These are phyloP conservation scores for Diospyros kaki DNA, from an alignment of 148 eudicot genomes.

Conservation along the genomic window DNA sequence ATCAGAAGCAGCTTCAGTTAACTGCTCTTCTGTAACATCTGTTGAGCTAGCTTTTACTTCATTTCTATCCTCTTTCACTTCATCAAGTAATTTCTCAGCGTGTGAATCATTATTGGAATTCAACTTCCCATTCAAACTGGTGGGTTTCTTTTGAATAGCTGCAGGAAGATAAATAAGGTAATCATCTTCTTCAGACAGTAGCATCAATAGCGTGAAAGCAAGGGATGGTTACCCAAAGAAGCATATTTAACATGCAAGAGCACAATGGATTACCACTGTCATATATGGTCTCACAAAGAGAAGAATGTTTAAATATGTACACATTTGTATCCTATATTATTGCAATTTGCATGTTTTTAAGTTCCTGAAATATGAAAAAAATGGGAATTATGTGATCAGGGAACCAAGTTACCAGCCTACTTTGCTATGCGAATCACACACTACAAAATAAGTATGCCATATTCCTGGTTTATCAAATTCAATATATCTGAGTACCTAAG, in stretches of 20 bases:
- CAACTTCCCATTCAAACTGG: slow-evolving; percentile 16
- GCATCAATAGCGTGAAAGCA: background rate
- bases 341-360: background rate
- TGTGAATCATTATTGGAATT: slow-evolving; percentile 15
- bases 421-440: background rate
- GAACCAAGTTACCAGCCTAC: background rate
- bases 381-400: background rate
- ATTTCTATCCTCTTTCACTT: slow-evolving; percentile 18
- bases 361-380: background rate
- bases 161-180: slow-evolving; percentile 18
- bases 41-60: slow-evolving; percentile 21
- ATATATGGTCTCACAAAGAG: background rate
- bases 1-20: slow-evolving; percentile 32
- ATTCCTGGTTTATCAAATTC: background rate
- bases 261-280: background rate
- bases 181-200: background rate
- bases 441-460: background rate
- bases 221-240: background rate
- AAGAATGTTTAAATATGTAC: background rate
- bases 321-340: background rate
- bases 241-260: background rate
- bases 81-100: slow-evolving; percentile 16
- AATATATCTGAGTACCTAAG: background rate
- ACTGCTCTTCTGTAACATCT: slow-evolving; percentile 24
- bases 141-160: slow-evolving; percentile 44